These are phyloP conservation scores for Microdochium paspali DNA, from an alignment of 2,329 filamentous ascomycete genomes.

Conservation along the genomic window DNA sequence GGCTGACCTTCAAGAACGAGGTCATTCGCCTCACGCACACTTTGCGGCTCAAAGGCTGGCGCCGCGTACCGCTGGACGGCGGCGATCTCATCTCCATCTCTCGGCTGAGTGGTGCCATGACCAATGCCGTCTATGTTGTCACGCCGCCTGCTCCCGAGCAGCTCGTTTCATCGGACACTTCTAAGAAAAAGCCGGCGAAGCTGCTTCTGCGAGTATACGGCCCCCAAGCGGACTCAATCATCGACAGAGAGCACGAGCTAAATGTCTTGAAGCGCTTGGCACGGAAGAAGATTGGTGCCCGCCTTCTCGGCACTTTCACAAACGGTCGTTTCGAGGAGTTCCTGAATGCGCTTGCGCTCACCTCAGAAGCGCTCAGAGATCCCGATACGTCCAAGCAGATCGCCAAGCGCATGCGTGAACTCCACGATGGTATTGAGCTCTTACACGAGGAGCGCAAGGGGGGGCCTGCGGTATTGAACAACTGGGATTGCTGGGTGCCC, in stretches of 20 bases:
- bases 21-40: constrained; percentile 87
- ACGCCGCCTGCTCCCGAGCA: constrained; percentile 52
- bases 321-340: constrained; percentile 97
- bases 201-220: constrained; percentile 88
- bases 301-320: constrained; percentile 80
- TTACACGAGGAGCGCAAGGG: constrained; percentile 66
- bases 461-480: constrained; percentile 79
- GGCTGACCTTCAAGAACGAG: constrained; percentile 84
- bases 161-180: constrained; percentile 35
- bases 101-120: constrained; percentile 81
- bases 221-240: constrained; percentile 89
- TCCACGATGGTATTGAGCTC: constrained; percentile 88
- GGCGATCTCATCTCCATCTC: constrained; percentile 62
- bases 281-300: constrained; percentile 86
- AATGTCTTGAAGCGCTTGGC: constrained; percentile 77
- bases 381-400: constrained; percentile 84
- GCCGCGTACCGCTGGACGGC: constrained; percentile 64
- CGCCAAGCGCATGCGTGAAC: constrained; percentile 92
- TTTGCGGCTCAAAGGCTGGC: constrained; percentile 83
- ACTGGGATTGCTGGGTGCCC: constrained; percentile 88
- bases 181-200: constrained; percentile 47
- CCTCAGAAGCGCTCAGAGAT: constrained; percentile 64
- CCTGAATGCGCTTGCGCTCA: constrained; percentile 76
- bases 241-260: constrained; percentile 85
- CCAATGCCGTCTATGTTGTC: constrained; percentile 94